phyloP scores from a whole-genome alignment of 2,329 filamentous ascomycete species.

The Elsinoe fawcettii region DNA sequence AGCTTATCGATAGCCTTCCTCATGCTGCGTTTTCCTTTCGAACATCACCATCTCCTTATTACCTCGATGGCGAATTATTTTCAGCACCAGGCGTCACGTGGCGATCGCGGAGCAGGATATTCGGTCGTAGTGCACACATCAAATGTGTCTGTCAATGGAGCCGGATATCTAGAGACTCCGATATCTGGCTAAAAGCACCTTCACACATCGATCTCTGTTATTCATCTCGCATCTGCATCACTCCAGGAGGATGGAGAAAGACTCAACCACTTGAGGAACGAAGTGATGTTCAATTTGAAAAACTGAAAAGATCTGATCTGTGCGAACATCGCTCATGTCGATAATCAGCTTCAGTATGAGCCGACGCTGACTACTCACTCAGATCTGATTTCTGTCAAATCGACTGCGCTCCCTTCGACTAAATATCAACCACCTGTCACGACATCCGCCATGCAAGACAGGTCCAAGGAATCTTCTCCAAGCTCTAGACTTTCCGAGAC shows the following conservation, averaged over 20 bases:
- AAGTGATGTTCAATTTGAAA: slow-evolving; percentile 42
- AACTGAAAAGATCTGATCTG: slow-evolving; percentile 74
- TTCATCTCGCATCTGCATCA: not conserved
- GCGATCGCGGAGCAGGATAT: not conserved
- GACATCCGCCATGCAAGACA: not conserved
- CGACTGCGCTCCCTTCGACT: not conserved
- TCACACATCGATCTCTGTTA: slow-evolving; percentile 19
- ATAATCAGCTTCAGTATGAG: not conserved
- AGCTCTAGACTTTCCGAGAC: not conserved
- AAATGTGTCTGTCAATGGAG: slow-evolving; percentile 24
- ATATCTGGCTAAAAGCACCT: slow-evolving; percentile 26
- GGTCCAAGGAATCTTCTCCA: not conserved
- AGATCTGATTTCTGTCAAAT: not conserved
- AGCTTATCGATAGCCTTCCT: slow-evolving; percentile 43
- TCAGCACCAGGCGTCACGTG: slow-evolving; percentile 10
- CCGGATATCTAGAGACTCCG: slow-evolving; percentile 18
- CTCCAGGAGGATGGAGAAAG: slow-evolving; percentile 13
- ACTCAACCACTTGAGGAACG: slow-evolving; percentile 29
- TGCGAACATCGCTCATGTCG: not conserved
- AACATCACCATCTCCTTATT: not conserved
- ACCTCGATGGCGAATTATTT: not conserved
- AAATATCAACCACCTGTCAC: not conserved
- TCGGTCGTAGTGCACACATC: slow-evolving; percentile 16
- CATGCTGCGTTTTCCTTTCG: slow-evolving; percentile 8
- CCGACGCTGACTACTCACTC: not conserved